These are phyloP conservation scores for Xylariaceae sp. DNA, from an alignment of 2,329 filamentous ascomycete genomes.

Conservation along the genomic window DNA sequence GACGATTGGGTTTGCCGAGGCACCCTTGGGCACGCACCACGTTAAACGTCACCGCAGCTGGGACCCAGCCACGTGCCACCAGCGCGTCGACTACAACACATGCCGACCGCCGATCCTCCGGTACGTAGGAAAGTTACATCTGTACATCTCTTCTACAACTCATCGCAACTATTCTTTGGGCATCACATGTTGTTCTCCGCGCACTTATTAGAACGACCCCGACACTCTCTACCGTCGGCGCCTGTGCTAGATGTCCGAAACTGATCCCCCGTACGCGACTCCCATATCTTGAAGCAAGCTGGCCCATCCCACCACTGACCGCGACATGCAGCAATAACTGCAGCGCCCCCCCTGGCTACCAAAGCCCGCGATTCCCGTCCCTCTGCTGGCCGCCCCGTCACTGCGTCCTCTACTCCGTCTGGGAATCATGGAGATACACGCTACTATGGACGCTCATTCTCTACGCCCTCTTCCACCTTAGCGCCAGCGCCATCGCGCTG, in stretches of 20 bases:
- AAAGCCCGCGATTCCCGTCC: conserved; percentile 67
- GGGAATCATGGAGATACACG: conserved; percentile 82
- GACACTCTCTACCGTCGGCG: background rate
- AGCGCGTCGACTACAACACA: too few relatives aligned
- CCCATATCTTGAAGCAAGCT: background rate
- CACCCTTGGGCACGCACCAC: too few relatives aligned
- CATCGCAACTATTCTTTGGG: too few relatives aligned
- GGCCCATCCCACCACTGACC: conserved; percentile 3
- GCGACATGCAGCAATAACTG: conserved; percentile 13
- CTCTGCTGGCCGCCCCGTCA: conserved; percentile 65
- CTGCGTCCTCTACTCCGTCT: conserved; percentile 62
- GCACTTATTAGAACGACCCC: background rate
- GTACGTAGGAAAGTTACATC: too few relatives aligned
- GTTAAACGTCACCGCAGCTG: too few relatives aligned
- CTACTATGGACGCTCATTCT: conserved; percentile 79
- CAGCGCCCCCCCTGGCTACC: conserved; percentile 47
- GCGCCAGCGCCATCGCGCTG: conserved; percentile 64
- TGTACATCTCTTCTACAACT: too few relatives aligned
- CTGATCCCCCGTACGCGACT: conserved; percentile 12
- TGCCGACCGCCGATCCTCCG: too few relatives aligned
- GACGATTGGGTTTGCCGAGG: too few relatives aligned
- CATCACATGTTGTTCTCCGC: background rate
- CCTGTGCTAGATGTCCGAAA: too few relatives aligned
- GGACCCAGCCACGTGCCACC: too few relatives aligned
- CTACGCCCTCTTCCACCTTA: conserved; percentile 66